A percentile compares a stretch with the other conserved stretches of the same genome.
Evolutionary conservation across 2,329 filamentous ascomycete species (phyloP).

Genomic region (Aspergillus fumigatus): DNA sequence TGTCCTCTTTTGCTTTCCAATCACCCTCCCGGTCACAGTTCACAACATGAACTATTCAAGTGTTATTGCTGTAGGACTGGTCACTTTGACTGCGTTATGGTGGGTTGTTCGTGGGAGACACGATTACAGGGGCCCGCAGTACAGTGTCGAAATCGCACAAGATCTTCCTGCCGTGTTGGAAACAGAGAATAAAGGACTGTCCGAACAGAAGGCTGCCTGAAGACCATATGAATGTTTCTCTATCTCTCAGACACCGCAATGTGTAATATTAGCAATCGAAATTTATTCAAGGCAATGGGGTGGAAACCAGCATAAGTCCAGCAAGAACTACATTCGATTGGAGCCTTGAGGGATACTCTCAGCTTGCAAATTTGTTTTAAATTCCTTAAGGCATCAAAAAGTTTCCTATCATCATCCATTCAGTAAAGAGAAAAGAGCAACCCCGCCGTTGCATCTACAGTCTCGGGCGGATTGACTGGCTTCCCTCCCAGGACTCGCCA

Average conservation of each 20-base stretch:
- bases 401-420: background rate
- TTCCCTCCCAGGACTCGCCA: conserved; percentile 65
- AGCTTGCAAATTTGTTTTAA: background rate
- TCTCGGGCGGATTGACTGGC: conserved; percentile 51
- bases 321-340: background rate
- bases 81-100: conserved; percentile 29
- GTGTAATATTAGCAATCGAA: too few relatives aligned
- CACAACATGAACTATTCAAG: conserved; percentile 52
- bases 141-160: conserved; percentile 51
- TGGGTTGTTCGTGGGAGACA: conserved; percentile 29
- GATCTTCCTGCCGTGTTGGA: conserved; percentile 43
- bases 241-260: too few relatives aligned
- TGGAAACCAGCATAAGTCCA: too few relatives aligned
- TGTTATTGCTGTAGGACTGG: conserved; percentile 35
- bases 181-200: conserved; percentile 6
- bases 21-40: conserved; percentile 42
- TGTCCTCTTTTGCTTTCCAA: conserved; percentile 61
- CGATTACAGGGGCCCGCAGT: conserved; percentile 33
- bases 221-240: background rate
- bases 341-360: background rate
- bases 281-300: background rate
- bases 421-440: background rate
- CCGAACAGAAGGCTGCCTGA: background rate
- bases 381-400: background rate
- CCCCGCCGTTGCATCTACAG: conserved; percentile 14